Base-by-base conservation (phyloP, 371 early-diverging fungal species). In the Rhizopus delemar region DNA sequence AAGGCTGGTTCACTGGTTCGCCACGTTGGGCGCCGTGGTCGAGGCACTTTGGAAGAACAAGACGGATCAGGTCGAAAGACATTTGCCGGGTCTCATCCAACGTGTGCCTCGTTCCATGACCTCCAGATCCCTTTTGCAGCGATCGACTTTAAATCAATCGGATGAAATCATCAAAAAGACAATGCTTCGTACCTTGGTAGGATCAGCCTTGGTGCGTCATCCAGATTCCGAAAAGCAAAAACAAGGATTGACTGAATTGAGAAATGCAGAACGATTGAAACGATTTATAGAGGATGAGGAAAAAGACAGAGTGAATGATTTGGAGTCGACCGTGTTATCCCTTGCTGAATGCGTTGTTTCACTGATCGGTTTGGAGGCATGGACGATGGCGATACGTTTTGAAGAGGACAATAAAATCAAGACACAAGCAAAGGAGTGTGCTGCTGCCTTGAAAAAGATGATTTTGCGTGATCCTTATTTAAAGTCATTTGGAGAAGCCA, bases 31-130 rank as follows among this genome's bases (percentile, higher is more conserved):
- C 15, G 68, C 68, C 11, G 62, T 65, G 2, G 61, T 69, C 0
- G 73, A 74, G 59, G 60, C 67, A 6, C 39, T 77, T 11, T 77
- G 78, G 74, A 61, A 57, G 35, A 64, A 68, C 41, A 59, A 73
- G 4, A 22, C 50, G 2, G 61, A 65, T 8, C 41, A 51, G 3
- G 66, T 61, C 4, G 72, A 75, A 29, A 56, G 52, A 35, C 60
- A 59, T 41, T 46, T 69, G 35, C 43, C 60, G 15, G 52, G 50
- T 3, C 57, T 73, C 1, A 56, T 68, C n/a, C 63, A 63, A 34
- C 61, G 65, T 28, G 60, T 73, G 5, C 75, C 71, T 16, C 66
- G 66, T 5, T 65, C 68, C 2, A 36, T 70, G 53, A 64, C 62
- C 13, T 22, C 22, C 22, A 22, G 22, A 22, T 22, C 22, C 54